Percentiles rank a stretch among this genome's conserved stretches.
Evolutionary conservation across 371 early-diverging fungal species (phyloP).

Genomic region (Mucor racemosus): DNA sequence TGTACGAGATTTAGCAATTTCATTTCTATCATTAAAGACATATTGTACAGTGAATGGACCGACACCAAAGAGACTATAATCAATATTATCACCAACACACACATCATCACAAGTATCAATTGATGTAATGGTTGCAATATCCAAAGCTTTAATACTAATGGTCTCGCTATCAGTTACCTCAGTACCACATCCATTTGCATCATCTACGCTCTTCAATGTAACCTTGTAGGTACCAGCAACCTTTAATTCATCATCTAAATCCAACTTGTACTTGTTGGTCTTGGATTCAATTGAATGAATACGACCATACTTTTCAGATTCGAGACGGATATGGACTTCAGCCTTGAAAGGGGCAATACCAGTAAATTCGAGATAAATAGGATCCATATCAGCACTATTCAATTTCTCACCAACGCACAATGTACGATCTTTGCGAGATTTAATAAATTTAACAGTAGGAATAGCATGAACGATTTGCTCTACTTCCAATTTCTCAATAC

Average conservation of each 20-base stretch:
- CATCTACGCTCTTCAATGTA: constrained; percentile 41
- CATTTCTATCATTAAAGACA: constrained; percentile 43
- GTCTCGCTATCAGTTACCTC: constrained; percentile 20
- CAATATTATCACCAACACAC: constrained; percentile 59
- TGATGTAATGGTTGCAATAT: constrained; percentile 51
- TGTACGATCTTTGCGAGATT: constrained; percentile 24
- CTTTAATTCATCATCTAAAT: constrained; percentile 34
- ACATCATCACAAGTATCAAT: constrained; percentile 38
- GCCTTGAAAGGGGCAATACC: constrained; percentile 57
- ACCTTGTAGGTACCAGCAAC: constrained; percentile 46
- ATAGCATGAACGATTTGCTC: constrained; percentile 48
- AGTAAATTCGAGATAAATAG: constrained; percentile 42
- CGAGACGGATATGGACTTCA: constrained; percentile 42
- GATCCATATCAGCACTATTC: constrained; percentile 31
- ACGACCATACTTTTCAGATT: constrained; percentile 38
- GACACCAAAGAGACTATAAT: constrained; percentile 49
- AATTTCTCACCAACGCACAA: constrained; percentile 55
- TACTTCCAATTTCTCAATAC: constrained; percentile 22
- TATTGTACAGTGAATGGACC: constrained; percentile 51
- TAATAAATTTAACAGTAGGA: constrained; percentile 46
- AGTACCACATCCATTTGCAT: constrained; percentile 50
- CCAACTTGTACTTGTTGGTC: constrained; percentile 34
- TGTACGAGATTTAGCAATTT: constrained; percentile 36
- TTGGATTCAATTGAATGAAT: constrained; percentile 37
- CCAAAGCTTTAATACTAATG: constrained; percentile 41